Conservation (phyloP, 768 basidiomycete species). For the Russula griseocarnosa region DNA sequence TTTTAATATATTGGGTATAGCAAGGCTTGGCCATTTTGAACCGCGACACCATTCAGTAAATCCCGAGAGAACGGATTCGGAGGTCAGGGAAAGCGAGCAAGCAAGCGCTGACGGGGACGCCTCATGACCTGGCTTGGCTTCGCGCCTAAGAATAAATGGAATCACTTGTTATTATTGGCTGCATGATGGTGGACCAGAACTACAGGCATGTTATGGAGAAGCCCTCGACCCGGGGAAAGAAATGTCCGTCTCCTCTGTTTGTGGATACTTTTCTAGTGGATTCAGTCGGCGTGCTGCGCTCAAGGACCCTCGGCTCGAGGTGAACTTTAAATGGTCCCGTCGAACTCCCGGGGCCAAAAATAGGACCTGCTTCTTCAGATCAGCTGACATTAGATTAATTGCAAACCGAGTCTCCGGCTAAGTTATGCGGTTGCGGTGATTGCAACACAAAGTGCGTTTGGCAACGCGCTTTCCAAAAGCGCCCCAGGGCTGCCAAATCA, state of each 20-base stretch:
- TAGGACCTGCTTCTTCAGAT: background rate
- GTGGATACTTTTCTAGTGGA: background rate
- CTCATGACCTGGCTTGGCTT: background rate
- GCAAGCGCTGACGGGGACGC: constrained; percentile 2
- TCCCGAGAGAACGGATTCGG: background rate
- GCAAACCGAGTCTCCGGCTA: too few relatives aligned
- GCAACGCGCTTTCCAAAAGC: too few relatives aligned
- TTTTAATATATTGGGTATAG: background rate
- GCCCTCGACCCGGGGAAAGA: background rate
- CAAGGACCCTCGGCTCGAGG: background rate
- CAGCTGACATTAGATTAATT: background rate
- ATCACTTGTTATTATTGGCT: too few relatives aligned
- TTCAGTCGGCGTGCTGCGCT: background rate
- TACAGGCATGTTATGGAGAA: background rate
- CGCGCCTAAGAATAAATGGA: too few relatives aligned
- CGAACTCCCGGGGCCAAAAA: background rate
- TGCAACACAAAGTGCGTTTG: too few relatives aligned
- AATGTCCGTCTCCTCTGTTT: background rate
- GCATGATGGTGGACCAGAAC: background rate
- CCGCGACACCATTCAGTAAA: background rate
- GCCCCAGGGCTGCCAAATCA: too few relatives aligned
- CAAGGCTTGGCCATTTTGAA: background rate
- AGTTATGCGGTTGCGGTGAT: too few relatives aligned
- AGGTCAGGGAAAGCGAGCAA: background rate
- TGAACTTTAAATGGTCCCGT: background rate